A percentile compares a stretch with the other conserved stretches of the same genome.
These are phyloP conservation scores for Salvia sclarea DNA, from an alignment of 305 asterid genomes.

Conservation along the genomic window DNA sequence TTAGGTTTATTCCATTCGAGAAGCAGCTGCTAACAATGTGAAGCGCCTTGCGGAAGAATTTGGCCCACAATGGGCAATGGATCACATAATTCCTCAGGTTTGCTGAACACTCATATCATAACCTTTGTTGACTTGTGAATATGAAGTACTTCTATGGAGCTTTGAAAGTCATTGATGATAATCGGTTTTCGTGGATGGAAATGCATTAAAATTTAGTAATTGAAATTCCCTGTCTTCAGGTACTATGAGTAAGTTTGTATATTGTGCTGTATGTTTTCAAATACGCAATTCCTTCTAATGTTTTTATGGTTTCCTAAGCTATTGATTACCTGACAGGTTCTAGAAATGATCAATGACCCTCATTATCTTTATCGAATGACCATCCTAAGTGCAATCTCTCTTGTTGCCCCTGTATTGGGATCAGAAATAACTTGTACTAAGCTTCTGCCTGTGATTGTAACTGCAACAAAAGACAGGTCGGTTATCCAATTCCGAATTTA, in stretches of 20 bases:
- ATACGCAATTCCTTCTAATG: not conserved
- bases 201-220: not conserved
- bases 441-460: constrained; percentile 21
- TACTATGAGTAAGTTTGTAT: not conserved
- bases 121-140: not conserved
- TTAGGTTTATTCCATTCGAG: constrained; percentile 30
- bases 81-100: constrained; percentile 28
- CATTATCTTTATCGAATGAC: constrained; percentile 29
- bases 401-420: constrained; percentile 30
- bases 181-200: not conserved
- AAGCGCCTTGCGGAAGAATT: constrained; percentile 29
- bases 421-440: constrained; percentile 25
- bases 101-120: not conserved
- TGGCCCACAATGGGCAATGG: constrained; percentile 29
- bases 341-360: constrained; percentile 24
- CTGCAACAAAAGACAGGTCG: constrained; percentile 29
- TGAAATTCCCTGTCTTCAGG: not conserved
- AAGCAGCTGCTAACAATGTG: constrained; percentile 30
- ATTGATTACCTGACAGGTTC: constrained; percentile 15
- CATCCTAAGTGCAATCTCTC: constrained; percentile 18
- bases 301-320: not conserved
- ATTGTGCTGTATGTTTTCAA: not conserved
- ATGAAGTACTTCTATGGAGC: not conserved
- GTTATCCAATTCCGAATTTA: not conserved
- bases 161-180: not conserved